A percentile compares a stretch with the other conserved stretches of the same genome.
These are phyloP conservation scores for Solanum tarijense DNA, from an alignment of 257 asterid genomes.

Conservation along the genomic window DNA sequence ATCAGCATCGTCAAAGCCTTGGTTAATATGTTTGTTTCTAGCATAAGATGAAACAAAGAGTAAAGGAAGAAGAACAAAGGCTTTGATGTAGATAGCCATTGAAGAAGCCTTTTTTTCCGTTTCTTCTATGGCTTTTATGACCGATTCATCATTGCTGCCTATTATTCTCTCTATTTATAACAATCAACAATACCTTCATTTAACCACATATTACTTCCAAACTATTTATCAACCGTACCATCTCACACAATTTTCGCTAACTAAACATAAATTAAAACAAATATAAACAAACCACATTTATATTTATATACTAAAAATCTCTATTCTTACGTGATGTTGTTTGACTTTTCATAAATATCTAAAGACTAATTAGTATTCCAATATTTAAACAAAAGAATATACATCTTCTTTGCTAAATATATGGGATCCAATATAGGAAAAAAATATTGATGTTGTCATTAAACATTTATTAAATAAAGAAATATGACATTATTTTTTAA, in stretches of 20 bases:
- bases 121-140: neutral
- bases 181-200: neutral
- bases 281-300: neutral
- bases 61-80: conserved; percentile 11
- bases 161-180: neutral
- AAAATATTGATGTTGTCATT: neutral
- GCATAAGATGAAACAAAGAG: conserved; percentile 4
- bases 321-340: neutral
- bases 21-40: neutral
- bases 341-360: neutral
- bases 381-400: neutral
- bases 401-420: neutral
- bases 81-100: conserved; percentile 1
- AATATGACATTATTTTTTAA: neutral
- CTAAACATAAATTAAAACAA: neutral
- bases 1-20: neutral
- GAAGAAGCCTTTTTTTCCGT: neutral
- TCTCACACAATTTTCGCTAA: neutral
- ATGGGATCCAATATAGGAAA: neutral
- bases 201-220: neutral
- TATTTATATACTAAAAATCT: neutral
- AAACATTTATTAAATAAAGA: neutral
- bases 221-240: neutral
- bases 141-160: neutral
- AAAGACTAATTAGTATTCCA: neutral